Evolutionary conservation across 148 eudicot species (phyloP).

Genomic region (Amaranthus cruentus): DNA sequence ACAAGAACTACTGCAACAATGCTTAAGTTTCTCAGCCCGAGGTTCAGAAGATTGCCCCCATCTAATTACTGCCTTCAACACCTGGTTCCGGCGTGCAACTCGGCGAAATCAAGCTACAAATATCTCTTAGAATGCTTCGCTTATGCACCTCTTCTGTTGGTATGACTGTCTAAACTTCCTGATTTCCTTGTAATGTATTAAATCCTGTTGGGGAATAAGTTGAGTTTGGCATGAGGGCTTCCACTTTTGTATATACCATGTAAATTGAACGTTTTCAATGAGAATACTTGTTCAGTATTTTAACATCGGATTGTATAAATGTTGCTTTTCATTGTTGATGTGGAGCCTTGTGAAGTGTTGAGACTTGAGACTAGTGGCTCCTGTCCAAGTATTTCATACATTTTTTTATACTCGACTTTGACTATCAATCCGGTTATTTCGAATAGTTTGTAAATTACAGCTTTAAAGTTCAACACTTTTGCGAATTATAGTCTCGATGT

Average conservation of each 20-base stretch:
- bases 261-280: not conserved
- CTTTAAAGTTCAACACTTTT: no score
- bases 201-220: not conserved
- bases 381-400: not conserved
- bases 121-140: not conserved
- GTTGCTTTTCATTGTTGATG: not conserved
- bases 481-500: no score
- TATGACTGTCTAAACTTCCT: not conserved
- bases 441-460: no score
- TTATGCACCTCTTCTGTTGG: not conserved
- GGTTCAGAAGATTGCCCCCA: constrained; percentile 78
- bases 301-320: not conserved
- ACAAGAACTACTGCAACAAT: constrained; percentile 71
- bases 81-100: constrained; percentile 86
- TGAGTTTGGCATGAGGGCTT: not conserved
- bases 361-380: not conserved
- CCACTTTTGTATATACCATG: not conserved
- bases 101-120: constrained; percentile 22
- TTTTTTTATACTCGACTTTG: not conserved
- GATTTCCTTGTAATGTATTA: not conserved
- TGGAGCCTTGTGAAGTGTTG: not conserved
- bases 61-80: constrained; percentile 64
- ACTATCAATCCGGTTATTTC: no score
- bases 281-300: not conserved
- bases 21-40: constrained; percentile 85